A percentile compares a stretch with the other conserved stretches of the same genome.
Conservation (phyloP, 495 filamentous ascomycete species). For the Venustampulla echinocandica region DNA sequence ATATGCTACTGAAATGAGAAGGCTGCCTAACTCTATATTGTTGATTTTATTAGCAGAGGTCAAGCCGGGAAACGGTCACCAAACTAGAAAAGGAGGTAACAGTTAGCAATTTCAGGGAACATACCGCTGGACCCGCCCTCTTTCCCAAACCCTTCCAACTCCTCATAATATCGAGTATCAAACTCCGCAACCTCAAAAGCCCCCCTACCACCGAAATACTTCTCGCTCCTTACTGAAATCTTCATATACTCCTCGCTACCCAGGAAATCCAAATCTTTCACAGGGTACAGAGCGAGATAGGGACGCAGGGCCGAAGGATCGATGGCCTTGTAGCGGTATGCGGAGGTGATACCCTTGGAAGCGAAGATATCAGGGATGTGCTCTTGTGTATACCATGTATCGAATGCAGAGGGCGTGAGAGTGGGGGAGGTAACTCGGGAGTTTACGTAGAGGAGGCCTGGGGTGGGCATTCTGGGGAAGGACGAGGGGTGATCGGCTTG, state of each 20-base stretch:
- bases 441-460: conserved; percentile 11
- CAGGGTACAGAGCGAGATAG: conserved; percentile 24
- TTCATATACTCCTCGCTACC: conserved; percentile 6
- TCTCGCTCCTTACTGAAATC: background rate
- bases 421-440: conserved; percentile 11
- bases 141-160: background rate
- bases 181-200: conserved; percentile 1
- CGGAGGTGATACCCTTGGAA: conserved; percentile 16
- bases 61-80: too few species aligned
- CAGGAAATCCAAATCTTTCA: conserved; percentile 19
- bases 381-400: conserved; percentile 5
- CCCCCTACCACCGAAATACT: background rate
- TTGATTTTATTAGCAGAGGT: background rate
- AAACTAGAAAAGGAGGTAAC: too few species aligned
- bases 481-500: too few species aligned
- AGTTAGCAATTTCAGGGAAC: too few species aligned
- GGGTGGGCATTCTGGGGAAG: background rate
- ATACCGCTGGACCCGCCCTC: too few species aligned
- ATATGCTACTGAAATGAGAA: background rate
- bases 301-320: conserved; percentile 12
- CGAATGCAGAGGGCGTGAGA: conserved; percentile 3
- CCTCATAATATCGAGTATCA: conserved; percentile 1
- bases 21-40: background rate
- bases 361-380: conserved; percentile 15
- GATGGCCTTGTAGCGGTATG: conserved; percentile 18